These are phyloP conservation scores for Ophiocytium majus DNA, from an alignment of 352 stramenopile genomes.

Conservation along the genomic window DNA sequence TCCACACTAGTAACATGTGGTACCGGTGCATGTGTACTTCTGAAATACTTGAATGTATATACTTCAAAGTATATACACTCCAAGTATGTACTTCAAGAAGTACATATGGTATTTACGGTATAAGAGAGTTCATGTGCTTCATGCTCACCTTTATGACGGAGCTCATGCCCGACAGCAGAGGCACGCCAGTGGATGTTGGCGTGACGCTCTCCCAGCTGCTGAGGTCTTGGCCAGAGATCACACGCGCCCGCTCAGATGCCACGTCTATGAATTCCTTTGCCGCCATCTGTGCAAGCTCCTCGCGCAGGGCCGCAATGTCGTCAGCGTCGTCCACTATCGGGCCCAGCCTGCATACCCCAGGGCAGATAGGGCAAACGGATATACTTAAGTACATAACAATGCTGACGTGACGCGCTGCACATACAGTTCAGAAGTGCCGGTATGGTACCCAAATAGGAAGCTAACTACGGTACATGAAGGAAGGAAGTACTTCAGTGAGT, in stretches of 20 bases:
- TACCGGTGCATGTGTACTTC: no score
- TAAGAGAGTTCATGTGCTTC: not conserved
- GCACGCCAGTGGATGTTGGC: not conserved
- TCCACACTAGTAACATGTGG: no score
- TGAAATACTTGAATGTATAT: no score
- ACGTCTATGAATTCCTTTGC: not conserved
- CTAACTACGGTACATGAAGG: no score
- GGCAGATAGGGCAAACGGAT: no score
- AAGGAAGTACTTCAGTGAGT: no score
- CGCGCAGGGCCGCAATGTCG: not conserved
- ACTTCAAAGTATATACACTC: no score
- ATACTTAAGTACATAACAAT: no score
- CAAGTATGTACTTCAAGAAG: not conserved
- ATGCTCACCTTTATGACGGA: not conserved
- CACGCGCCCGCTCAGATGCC: not conserved
- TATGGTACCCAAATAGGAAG: no score
- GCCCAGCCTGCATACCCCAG: conserved; percentile 8
- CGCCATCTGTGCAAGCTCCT: not conserved
- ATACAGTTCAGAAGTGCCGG: no score
- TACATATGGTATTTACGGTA: not conserved
- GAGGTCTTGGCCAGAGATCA: not conserved
- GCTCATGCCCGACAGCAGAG: conserved; percentile 12
- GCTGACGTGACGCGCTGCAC: no score
- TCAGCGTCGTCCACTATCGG: not conserved
- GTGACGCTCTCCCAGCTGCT: not conserved